Percentiles rank a stretch among this genome's conserved stretches.
Evolutionary conservation across 2,329 filamentous ascomycete species (phyloP).

Genomic region (Aspergillus versicolor): DNA sequence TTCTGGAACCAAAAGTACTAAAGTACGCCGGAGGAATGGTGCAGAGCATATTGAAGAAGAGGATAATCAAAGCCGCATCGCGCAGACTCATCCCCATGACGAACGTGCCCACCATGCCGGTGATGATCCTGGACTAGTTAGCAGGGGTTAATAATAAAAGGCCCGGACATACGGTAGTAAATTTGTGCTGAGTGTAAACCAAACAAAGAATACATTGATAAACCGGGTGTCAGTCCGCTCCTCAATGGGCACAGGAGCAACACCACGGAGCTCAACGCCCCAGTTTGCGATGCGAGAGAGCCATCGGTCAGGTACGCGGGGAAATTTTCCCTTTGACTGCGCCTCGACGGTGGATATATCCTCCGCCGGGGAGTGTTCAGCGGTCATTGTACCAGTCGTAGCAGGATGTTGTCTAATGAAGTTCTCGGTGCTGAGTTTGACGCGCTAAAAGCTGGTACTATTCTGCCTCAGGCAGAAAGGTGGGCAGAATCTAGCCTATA

Average conservation of each 20-base stretch:
- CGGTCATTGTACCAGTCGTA: neutral
- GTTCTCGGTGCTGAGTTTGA: no score
- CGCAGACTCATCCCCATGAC: conserved; percentile 6
- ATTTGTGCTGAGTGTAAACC: conserved; percentile 12
- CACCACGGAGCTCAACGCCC: conserved; percentile 10
- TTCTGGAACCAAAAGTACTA: conserved; percentile 9
- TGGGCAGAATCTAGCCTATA: no score
- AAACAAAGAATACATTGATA: conserved; percentile 15
- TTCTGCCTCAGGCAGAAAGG: no score
- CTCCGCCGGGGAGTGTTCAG: neutral
- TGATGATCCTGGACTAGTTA: conserved; percentile 4
- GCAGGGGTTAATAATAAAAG: neutral
- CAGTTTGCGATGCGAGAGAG: conserved; percentile 4
- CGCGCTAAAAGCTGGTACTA: no score
- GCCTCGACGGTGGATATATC: neutral
- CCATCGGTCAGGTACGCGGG: conserved; percentile 4
- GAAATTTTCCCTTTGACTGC: neutral
- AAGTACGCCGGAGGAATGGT: conserved; percentile 8
- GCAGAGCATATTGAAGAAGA: conserved; percentile 13
- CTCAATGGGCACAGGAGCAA: conserved; percentile 7
- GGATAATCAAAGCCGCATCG: conserved; percentile 10
- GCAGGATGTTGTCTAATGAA: no score
- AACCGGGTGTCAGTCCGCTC: conserved; percentile 7
- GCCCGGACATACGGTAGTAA: conserved; percentile 3
- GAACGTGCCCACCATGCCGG: conserved; percentile 12